Percentiles rank a stretch among this genome's conserved stretches.
phyloP scores from a whole-genome alignment of 129 eudicot species.

The Centella asiatica region DNA sequence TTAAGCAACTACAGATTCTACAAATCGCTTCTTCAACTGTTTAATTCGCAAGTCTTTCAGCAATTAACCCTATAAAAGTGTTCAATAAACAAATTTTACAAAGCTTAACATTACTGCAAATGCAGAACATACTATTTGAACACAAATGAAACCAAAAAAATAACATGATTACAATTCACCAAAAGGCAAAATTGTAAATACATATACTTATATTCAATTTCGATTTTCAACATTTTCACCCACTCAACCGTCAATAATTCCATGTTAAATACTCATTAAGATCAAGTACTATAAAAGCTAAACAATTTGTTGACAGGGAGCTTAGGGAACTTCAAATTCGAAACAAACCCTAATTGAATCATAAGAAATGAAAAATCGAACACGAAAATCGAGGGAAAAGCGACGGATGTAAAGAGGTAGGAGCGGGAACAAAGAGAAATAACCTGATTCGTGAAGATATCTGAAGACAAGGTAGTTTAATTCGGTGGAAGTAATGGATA shows the following conservation, averaged over 20 bases:
- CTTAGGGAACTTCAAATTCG: neutral
- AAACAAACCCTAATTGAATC: neutral
- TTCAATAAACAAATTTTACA: too few relatives aligned
- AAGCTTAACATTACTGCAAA: neutral
- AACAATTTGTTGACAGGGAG: neutral
- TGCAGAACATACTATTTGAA: neutral
- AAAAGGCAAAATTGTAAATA: too few relatives aligned
- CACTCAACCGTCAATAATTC: too few relatives aligned
- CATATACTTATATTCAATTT: too few relatives aligned
- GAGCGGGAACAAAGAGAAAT: neutral
- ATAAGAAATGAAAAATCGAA: neutral
- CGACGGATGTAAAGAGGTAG: neutral
- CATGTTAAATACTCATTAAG: too few relatives aligned
- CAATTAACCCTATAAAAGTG: too few relatives aligned
- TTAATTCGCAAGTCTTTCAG: neutral
- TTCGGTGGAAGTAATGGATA: conserved; percentile 49
- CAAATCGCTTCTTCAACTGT: neutral
- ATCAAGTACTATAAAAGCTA: too few relatives aligned
- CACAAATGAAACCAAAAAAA: neutral
- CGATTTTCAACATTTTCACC: too few relatives aligned
- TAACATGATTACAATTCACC: too few relatives aligned
- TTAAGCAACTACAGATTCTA: neutral
- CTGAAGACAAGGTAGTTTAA: conserved; percentile 80
- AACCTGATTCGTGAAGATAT: conserved; percentile 91
- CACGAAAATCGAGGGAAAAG: neutral